Evolutionary conservation across 345 rosid species (phyloP).

Genomic region (Turritis glabra): DNA sequence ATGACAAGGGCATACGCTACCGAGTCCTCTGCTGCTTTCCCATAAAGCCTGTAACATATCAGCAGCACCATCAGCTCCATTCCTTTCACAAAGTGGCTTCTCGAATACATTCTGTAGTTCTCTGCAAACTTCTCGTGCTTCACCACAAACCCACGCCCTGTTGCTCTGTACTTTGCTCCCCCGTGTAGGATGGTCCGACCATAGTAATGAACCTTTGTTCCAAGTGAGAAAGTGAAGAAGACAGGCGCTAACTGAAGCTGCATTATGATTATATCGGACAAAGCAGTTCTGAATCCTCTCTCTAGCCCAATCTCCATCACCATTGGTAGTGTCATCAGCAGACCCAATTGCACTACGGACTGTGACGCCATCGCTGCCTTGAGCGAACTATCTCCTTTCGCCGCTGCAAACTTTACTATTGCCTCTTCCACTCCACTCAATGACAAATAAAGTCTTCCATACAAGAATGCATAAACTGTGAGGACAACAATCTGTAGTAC

Average conservation of each 20-base stretch:
- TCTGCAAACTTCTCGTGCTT: conserved; percentile 97
- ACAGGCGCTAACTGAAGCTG: conserved; percentile 93
- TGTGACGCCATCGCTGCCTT: conserved; percentile 94
- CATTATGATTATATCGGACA: conserved; percentile 85
- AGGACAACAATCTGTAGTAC: conserved; percentile 70
- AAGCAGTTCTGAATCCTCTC: conserved; percentile 90
- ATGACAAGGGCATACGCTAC: conserved; percentile 53
- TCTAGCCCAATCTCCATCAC: conserved; percentile 98
- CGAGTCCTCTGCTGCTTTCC: conserved; percentile 45
- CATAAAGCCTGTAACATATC: conserved; percentile 67
- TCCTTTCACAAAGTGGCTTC: conserved; percentile 95
- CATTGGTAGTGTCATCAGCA: conserved; percentile 87
- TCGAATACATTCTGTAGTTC: conserved; percentile 94
- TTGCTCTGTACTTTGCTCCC: conserved; percentile 97
- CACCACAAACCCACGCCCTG: conserved; percentile 99
- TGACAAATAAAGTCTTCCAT: conserved; percentile 82
- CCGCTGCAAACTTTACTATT: conserved; percentile 62
- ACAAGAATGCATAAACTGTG: conserved; percentile 73
- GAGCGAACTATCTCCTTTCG: conserved; percentile 69
- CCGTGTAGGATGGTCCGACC: conserved; percentile 96
- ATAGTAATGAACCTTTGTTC: conserved; percentile 86
- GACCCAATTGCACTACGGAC: conserved; percentile 86
- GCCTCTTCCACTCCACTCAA: conserved; percentile 90
- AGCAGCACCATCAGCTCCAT: conserved; percentile 79
- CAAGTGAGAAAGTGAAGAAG: conserved; percentile 96